A percentile compares a stretch with the other conserved stretches of the same genome.
phyloP scores from a whole-genome alignment of 805 yeast species.

The Metschnikowia arizonensis region DNA sequence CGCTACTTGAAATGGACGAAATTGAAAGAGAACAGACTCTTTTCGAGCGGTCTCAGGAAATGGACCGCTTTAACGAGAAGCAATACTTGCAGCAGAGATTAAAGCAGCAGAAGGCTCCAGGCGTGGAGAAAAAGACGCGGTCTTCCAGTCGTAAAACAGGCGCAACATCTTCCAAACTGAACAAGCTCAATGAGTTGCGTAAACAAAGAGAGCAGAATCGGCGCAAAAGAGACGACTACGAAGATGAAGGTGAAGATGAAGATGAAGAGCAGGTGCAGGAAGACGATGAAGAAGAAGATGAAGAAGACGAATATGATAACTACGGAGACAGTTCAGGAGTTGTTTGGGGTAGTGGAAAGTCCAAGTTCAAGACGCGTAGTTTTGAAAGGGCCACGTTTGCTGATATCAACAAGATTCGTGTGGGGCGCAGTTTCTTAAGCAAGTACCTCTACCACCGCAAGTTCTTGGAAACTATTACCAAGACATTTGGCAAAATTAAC shows the following conservation, averaged over 20 bases:
- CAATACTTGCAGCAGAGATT: constrained; percentile 80
- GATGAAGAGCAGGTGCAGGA: constrained; percentile 35
- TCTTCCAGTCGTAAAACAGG: constrained; percentile 30
- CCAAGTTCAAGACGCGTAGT: constrained; percentile 23
- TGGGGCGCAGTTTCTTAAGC: constrained; percentile 73
- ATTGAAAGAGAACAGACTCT: constrained; percentile 86
- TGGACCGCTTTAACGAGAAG: constrained; percentile 84
- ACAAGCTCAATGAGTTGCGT: constrained; percentile 67
- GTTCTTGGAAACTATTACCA: constrained; percentile 64
- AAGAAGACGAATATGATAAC: constrained; percentile 41
- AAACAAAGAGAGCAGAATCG: constrained; percentile 66
- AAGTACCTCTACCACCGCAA: constrained; percentile 80
- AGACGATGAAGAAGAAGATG: constrained; percentile 22
- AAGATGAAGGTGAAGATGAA: constrained; percentile 23
- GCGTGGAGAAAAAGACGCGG: constrained; percentile 31
- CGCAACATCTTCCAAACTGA: constrained; percentile 34
- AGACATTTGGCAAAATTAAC: constrained; percentile 79
- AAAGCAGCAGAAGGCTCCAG: constrained; percentile 43
- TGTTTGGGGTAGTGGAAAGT: constrained; percentile 32
- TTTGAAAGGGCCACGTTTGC: constrained; percentile 46
- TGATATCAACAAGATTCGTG: constrained; percentile 68
- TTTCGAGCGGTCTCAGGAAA: constrained; percentile 88
- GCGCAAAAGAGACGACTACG: constrained; percentile 23
- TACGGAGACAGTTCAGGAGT: constrained; percentile 27
- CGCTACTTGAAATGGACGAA: constrained; percentile 74